Base-by-base conservation (phyloP, 352 stramenopile species). In the Globisporangium nagaii region DNA sequence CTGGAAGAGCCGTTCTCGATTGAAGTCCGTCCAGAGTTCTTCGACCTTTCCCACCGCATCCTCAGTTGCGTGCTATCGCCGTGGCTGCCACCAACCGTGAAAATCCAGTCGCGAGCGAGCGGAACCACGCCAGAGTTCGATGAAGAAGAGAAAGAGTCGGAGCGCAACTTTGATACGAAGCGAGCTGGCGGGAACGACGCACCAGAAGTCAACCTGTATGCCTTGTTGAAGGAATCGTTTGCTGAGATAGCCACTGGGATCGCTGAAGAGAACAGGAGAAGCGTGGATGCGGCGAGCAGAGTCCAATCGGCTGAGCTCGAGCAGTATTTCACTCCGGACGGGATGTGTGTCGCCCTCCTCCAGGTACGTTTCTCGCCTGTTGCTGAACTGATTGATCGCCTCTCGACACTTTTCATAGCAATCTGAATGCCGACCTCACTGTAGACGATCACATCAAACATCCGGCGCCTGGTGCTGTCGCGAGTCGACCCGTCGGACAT, bases 1-100 rank as follows among this genome's bases (percentile, higher is more conserved):
- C 59, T 95, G 20, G 85, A 93, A 60, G 78, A 93, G 48, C 81
- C 83, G 10, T 95, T 84, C 44, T 86, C 85, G 24, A 74, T 95
- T 35, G 80, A 95, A 73, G 79, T 95, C 17, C 73, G 79, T 28
- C 73, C 75, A 12, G 68, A 87, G 22, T 83, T 91, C 30, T 95
- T 93, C 30, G 60, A 76, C 24, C 62, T 93, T 7, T 79, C 76
- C n/a, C 72, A 93, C 40, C 66, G 63, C 15, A 54, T 95, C 25
- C 56, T 95, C 10, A 67, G 67, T 20, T 69, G 56, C 27, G 65
- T 92, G 24, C 53, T 94, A 15, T 66, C 69, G 1, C 75, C 73
- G 17, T 93, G 83, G 83, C 56, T 91, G 1, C 31, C 47, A 2
- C 22, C 28, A 27, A 20, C 32, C 24, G 27, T 19, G 17, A 28